These are phyloP conservation scores for Beauveria medogensis DNA, from an alignment of 2,329 filamentous ascomycete species.

Conservation along the genomic window DNA sequence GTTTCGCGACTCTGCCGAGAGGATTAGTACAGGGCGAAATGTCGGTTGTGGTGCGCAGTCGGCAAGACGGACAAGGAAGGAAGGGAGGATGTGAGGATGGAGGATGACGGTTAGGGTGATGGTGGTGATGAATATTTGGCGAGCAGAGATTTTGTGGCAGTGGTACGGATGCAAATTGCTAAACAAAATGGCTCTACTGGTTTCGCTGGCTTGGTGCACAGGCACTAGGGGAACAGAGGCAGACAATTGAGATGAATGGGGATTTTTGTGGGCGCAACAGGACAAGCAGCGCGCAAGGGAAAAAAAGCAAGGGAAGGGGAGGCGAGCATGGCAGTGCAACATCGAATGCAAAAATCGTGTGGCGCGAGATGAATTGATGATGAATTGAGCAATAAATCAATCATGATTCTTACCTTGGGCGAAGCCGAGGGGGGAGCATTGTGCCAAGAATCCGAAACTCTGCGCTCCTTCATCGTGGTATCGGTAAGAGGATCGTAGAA, in stretches of 20 bases:
- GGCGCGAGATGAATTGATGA: not conserved
- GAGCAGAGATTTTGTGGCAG: constrained; percentile 1
- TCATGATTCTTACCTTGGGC: constrained; percentile 37
- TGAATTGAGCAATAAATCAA: constrained; percentile 15
- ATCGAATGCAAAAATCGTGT: not conserved
- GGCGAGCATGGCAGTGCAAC: not conserved
- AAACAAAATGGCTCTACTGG: not conserved
- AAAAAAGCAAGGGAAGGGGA: not conserved
- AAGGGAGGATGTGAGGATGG: constrained; percentile 10
- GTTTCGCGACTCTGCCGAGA: constrained; percentile 39
- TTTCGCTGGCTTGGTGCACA: constrained; percentile 6
- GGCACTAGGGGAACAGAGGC: constrained; percentile 4
- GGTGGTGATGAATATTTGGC: constrained; percentile 1
- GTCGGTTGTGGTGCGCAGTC: constrained; percentile 13
- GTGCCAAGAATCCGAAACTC: constrained; percentile 41
- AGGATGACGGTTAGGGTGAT: not conserved
- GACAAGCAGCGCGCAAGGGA: not conserved
- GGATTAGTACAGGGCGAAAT: constrained; percentile 15
- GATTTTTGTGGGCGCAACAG: constrained; percentile 9
- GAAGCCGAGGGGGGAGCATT: constrained; percentile 34
- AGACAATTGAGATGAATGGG: constrained; percentile 8
- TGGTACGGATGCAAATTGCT: not conserved
- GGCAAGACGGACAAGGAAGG: constrained; percentile 10
- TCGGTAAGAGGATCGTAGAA: constrained; percentile 49
- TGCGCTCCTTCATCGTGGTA: constrained; percentile 36